Base-by-base conservation (phyloP, 805 yeast genomes). In the Kodamaea sagamina region DNA sequence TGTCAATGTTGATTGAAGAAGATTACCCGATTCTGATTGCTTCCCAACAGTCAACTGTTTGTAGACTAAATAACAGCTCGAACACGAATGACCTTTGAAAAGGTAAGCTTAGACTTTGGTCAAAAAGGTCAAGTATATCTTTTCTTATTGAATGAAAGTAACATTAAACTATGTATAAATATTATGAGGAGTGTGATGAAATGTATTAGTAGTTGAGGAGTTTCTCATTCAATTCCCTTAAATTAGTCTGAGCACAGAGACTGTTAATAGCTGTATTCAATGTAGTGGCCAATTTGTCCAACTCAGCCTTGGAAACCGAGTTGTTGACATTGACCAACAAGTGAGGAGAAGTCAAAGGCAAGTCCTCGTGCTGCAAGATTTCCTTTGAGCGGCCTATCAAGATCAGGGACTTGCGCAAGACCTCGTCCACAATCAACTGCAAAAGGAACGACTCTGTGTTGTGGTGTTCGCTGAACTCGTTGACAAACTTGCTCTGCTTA, bases 361-460 rank as follows among this genome's bases (percentile, higher is more conserved):
- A 70, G 40, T 81, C 67, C 59, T 89, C 97, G 57, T 84, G 95
- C 51, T 78, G 82, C 42, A 83, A 68, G 9, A 89, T 74, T 45
- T 72, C 72, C 44, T 79, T 80, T 19, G 81, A 71, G 55, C 96
- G 79, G 8, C 78, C 73, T 36, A 90, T 72, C 47, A 89, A 72
- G 12, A 87, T 71, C 36, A 70, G 74, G 11, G 79, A 77, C 12
- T 73, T 62, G 8, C 59, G 55, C 42, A 86, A 71, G 7, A 80
- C 68, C 16, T 62, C 61, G 53, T 85, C 83, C 22, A 87, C 79
- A 17, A 90, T 76, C 41, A 66, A 67, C 62, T 87, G 95, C 43
- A 92, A 64, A 39, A 86, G 64, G 50, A 67, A 75, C 45, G 77
- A 78, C 58, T 84, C 92, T 19, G 71, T 59, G 50, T 78, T 77